Conservation (phyloP, 305 asterid species). For the Coffea humblotiana region DNA sequence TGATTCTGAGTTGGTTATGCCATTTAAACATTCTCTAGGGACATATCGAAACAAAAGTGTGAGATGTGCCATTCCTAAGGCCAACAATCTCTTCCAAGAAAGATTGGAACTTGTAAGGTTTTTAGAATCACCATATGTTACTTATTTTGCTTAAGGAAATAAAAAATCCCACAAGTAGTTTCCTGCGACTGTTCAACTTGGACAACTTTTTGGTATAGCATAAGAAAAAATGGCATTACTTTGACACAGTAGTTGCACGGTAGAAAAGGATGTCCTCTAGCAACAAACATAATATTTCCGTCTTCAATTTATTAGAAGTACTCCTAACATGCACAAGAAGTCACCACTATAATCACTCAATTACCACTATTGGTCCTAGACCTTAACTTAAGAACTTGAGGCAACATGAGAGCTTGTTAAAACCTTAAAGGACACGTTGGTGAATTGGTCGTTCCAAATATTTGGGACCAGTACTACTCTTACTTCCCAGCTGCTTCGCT, state of each 20-base stretch:
- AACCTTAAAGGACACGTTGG: neutral
- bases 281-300: neutral
- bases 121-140: neutral
- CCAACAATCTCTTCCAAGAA: neutral
- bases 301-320: neutral
- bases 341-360: neutral
- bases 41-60: neutral
- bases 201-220: neutral
- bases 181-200: neutral
- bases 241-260: neutral
- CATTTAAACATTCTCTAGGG: neutral
- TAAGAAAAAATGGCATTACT: neutral
- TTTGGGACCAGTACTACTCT: neutral
- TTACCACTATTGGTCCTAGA: neutral
- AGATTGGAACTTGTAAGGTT: neutral
- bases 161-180: too few species aligned
- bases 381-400: too few species aligned
- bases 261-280: neutral
- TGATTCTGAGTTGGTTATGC: neutral
- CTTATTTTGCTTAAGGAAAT: too few species aligned
- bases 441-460: too few species aligned
- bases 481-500: neutral
- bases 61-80: neutral
- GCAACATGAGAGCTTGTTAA: neutral
- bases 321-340: neutral